These are phyloP conservation scores for Grosmannia huntii DNA, from an alignment of 2,329 filamentous ascomycete species.

Conservation along the genomic window DNA sequence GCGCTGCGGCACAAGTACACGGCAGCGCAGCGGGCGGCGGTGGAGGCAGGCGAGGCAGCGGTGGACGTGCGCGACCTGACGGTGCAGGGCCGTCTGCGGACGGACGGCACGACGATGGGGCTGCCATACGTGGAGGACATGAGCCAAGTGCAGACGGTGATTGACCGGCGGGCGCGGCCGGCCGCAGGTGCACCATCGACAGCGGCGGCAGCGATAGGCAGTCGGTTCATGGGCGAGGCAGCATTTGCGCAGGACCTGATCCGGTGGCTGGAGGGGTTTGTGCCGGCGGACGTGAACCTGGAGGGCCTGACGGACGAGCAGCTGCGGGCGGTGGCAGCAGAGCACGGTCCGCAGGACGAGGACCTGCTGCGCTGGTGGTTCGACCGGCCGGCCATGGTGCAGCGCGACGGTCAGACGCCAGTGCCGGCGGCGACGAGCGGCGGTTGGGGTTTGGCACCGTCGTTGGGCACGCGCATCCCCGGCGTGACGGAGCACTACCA, in stretches of 20 bases:
- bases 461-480: slow-evolving; percentile 37
- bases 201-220: slow-evolving; percentile 22
- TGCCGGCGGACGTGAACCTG: slow-evolving; percentile 16
- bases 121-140: slow-evolving; percentile 70
- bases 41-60: slow-evolving; percentile 67
- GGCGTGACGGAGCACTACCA: slow-evolving; percentile 41
- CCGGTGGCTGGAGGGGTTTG: slow-evolving; percentile 26
- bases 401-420: slow-evolving; percentile 15
- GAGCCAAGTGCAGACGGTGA: slow-evolving; percentile 58
- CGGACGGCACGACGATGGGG: slow-evolving; percentile 53
- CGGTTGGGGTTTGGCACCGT: slow-evolving; percentile 33
- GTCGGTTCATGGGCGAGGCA: slow-evolving; percentile 48
- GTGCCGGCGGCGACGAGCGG: slow-evolving; percentile 13
- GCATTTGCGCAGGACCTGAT: slow-evolving; percentile 49
- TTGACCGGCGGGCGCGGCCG: slow-evolving; percentile 53
- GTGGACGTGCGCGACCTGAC: slow-evolving; percentile 64
- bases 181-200: slow-evolving; percentile 14
- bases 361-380: slow-evolving; percentile 20
- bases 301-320: slow-evolving; percentile 14
- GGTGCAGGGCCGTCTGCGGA: slow-evolving; percentile 57
- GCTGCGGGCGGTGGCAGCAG: slow-evolving; percentile 17
- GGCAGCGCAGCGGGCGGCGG: slow-evolving; percentile 64
- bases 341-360: slow-evolving; percentile 17
- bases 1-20: slow-evolving; percentile 58
- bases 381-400: slow-evolving; percentile 23